These are phyloP conservation scores for Aspergillus cavernicola DNA, from an alignment of 495 filamentous ascomycete genomes.

Conservation along the genomic window DNA sequence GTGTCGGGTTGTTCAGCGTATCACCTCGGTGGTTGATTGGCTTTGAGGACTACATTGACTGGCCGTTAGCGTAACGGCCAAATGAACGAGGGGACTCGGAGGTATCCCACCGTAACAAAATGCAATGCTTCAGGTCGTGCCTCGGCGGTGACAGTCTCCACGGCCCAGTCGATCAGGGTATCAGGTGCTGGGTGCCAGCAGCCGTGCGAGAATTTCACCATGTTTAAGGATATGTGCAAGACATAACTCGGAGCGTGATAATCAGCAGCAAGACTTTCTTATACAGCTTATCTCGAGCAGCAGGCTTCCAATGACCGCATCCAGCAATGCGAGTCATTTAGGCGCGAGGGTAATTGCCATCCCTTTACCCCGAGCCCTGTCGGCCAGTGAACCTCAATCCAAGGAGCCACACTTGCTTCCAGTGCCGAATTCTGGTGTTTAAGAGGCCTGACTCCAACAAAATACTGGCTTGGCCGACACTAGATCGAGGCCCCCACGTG, in stretches of 20 bases:
- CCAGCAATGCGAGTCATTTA: not conserved
- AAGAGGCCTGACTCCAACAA: too few species aligned
- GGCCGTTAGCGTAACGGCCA: too few species aligned
- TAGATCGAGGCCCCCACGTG: too few species aligned
- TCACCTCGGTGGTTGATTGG: constrained; percentile 12
- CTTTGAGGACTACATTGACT: not conserved
- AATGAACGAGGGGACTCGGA: not conserved
- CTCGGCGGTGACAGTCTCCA: constrained; percentile 12
- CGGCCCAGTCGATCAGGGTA: constrained; percentile 13
- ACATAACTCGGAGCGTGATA: too few species aligned
- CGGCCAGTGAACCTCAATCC: too few species aligned
- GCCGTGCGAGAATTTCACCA: constrained; percentile 14
- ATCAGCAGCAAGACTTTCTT: not conserved
- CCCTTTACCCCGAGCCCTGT: not conserved
- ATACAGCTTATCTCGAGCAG: not conserved
- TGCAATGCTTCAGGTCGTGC: constrained; percentile 7
- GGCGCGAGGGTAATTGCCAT: not conserved
- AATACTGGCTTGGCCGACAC: too few species aligned
- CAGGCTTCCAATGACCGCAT: not conserved
- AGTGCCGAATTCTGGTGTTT: too few species aligned
- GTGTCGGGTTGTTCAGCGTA: constrained; percentile 11
- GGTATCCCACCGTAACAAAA: constrained; percentile 7
- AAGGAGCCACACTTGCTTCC: too few species aligned
- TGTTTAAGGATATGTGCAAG: not conserved
- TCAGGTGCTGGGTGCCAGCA: constrained; percentile 14